These are phyloP conservation scores for Decorospora gaudefroyi DNA, from an alignment of 2,329 filamentous ascomycete species.

Conservation along the genomic window DNA sequence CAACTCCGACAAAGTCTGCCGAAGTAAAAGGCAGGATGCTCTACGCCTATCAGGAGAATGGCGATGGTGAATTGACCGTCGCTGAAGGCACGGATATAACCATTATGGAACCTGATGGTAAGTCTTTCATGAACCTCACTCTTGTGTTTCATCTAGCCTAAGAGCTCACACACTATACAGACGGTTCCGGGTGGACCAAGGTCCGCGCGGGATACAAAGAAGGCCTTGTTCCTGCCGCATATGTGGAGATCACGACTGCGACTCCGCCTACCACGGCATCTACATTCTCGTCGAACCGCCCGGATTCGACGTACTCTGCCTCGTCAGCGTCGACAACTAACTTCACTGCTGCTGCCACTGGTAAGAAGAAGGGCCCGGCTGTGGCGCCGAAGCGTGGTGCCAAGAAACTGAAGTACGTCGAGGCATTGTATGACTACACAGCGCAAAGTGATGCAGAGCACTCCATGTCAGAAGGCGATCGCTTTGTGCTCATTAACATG, in stretches of 20 bases:
- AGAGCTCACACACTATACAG: slow-evolving; percentile 54
- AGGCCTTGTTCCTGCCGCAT: slow-evolving; percentile 85
- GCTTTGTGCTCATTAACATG: slow-evolving; percentile 84
- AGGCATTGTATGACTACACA: slow-evolving; percentile 89
- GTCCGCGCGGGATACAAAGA: slow-evolving; percentile 75
- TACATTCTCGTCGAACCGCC: slow-evolving; percentile 44
- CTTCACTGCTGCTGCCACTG: slow-evolving; percentile 42
- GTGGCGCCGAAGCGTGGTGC: slow-evolving; percentile 89
- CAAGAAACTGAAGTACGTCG: slow-evolving; percentile 91
- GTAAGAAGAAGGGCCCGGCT: slow-evolving; percentile 86
- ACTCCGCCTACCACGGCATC: slow-evolving; percentile 47
- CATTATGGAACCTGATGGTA: slow-evolving; percentile 87
- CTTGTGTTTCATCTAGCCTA: slow-evolving; percentile 22
- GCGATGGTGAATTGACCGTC: slow-evolving; percentile 80
- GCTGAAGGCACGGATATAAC: slow-evolving; percentile 76
- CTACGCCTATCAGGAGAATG: slow-evolving; percentile 80
- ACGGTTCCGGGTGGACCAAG: slow-evolving; percentile 90
- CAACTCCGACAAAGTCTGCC: slow-evolving; percentile 40
- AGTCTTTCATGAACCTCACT: slow-evolving; percentile 45
- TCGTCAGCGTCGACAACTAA: slow-evolving; percentile 74
- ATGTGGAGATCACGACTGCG: slow-evolving; percentile 68
- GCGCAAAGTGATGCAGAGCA: slow-evolving; percentile 86
- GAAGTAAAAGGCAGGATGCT: slow-evolving; percentile 84
- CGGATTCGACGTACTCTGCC: slow-evolving; percentile 69
- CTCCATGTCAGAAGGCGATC: slow-evolving; percentile 87